Conservation (phyloP, 1,284 basidiomycete genomes). For the Malassezia equina region DNA sequence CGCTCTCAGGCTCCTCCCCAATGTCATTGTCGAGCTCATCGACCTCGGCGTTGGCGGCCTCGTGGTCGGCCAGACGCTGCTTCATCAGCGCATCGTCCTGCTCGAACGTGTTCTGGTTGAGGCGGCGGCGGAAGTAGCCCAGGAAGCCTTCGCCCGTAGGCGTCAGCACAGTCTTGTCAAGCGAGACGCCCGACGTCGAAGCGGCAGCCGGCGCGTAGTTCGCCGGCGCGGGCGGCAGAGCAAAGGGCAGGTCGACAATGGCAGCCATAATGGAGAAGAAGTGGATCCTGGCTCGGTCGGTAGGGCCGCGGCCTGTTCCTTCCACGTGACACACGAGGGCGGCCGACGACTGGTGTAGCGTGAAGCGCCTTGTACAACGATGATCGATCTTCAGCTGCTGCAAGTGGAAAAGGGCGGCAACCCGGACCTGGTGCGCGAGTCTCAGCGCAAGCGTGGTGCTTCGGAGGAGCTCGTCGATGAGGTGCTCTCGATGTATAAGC, state of each 20-base stretch:
- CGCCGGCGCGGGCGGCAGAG: conserved; percentile 35
- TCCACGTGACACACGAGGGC: background rate
- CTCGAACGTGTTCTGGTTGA: conserved; percentile 37
- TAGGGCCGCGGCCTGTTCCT: background rate
- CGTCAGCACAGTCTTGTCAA: conserved; percentile 25
- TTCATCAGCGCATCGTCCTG: conserved; percentile 38
- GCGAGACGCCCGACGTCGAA: conserved; percentile 25
- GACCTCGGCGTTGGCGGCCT: conserved; percentile 56
- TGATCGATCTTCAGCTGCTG: conserved; percentile 35
- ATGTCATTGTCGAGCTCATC: conserved; percentile 72
- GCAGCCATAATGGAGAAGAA: conserved; percentile 29
- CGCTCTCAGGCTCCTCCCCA: conserved; percentile 77
- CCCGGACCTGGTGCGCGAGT: conserved; percentile 81
- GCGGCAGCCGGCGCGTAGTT: conserved; percentile 36
- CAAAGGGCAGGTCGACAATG: conserved; percentile 34
- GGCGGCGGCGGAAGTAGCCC: conserved; percentile 35
- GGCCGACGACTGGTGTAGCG: background rate
- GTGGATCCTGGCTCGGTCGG: background rate
- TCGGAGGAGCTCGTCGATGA: conserved; percentile 85
- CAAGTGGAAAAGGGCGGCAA: conserved; percentile 63
- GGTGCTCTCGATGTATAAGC: conserved; percentile 77
- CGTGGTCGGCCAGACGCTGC: conserved; percentile 37
- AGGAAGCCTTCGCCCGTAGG: conserved; percentile 42
- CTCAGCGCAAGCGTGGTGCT: conserved; percentile 80
- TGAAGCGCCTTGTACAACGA: conserved; percentile 2